Percentiles rank a stretch among this genome's conserved stretches.
Evolutionary conservation across 192 early-diverging fungal genomes (phyloP).

Genomic region (Globomyces pollinis-pini): DNA sequence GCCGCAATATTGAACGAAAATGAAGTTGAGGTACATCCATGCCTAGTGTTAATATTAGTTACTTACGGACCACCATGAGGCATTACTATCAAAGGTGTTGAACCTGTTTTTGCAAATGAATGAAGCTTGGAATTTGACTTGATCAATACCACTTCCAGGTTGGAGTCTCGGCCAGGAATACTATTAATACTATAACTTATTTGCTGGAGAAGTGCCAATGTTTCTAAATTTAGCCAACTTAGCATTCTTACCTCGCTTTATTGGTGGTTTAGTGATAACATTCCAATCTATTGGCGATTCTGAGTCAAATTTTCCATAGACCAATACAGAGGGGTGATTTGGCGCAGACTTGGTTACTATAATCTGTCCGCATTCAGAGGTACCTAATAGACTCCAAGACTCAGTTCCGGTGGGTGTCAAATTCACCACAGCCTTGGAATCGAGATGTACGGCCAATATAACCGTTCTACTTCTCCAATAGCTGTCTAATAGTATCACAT

Average conservation of each 20-base stretch:
- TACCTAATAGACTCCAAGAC: conserved; percentile 37
- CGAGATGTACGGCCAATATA: conserved; percentile 34
- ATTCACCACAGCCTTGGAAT: conserved; percentile 38
- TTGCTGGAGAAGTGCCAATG: too few species aligned
- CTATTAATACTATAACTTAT: too few species aligned
- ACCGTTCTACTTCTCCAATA: conserved; percentile 33
- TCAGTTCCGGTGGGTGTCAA: conserved; percentile 38
- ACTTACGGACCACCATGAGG: conserved; percentile 79
- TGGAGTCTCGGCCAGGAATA: too few species aligned
- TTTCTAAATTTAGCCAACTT: too few species aligned
- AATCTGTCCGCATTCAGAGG: conserved; percentile 26
- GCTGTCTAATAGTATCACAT: conserved; percentile 7
- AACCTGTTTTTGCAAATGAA: conserved; percentile 23
- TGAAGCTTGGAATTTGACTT: too few species aligned
- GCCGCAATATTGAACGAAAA: conserved; percentile 32
- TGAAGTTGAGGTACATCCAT: too few species aligned
- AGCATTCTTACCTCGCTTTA: too few species aligned
- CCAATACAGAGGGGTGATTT: neutral
- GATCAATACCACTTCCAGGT: too few species aligned
- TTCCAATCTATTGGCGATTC: too few species aligned
- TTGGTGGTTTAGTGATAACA: too few species aligned
- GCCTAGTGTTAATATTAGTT: conserved; percentile 41
- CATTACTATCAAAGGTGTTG: conserved; percentile 43
- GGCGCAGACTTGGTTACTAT: conserved; percentile 43
- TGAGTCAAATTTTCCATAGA: neutral